phyloP scores from a whole-genome alignment of 441 rosid species.

The Adansonia grandidieri region DNA sequence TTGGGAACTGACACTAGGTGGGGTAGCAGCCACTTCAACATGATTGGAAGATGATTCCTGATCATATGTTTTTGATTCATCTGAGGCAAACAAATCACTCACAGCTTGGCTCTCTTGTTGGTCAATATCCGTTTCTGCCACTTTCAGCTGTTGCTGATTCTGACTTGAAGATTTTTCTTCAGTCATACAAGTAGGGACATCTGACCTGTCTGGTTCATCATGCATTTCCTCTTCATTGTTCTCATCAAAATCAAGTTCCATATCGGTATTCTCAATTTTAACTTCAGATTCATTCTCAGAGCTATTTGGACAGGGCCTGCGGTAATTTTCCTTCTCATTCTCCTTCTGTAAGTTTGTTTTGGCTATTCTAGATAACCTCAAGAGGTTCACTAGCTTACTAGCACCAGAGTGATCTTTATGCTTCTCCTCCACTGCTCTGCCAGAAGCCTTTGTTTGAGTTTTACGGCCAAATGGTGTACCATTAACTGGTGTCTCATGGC shows the following conservation, averaged over 20 bases:
- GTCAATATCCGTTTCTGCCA: conserved; percentile 46
- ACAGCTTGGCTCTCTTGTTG: conserved; percentile 46
- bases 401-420: conserved; percentile 63
- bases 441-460: conserved; percentile 58
- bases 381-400: conserved; percentile 71
- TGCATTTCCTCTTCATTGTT: conserved; percentile 70
- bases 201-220: conserved; percentile 77
- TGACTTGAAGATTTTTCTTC: conserved; percentile 46
- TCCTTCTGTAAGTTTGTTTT: conserved; percentile 87
- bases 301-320: conserved; percentile 76
- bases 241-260: conserved; percentile 98
- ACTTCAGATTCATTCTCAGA: conserved; percentile 87
- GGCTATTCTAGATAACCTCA: conserved; percentile 92
- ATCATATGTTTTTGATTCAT: conserved; percentile 53
- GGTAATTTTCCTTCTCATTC: conserved; percentile 94
- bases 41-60: conserved; percentile 61
- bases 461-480: conserved; percentile 57
- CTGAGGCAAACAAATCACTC: conserved; percentile 44
- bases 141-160: conserved; percentile 42
- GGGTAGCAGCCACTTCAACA: conserved; percentile 60
- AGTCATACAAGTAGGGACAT: conserved; percentile 44
- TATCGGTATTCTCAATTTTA: conserved; percentile 86
- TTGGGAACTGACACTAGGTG: conserved; percentile 69
- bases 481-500: conserved; percentile 68
- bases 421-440: conserved; percentile 64